Evolutionary conservation across 108 stramenopile species (phyloP).

Genomic region (Parmales sp.): DNA sequence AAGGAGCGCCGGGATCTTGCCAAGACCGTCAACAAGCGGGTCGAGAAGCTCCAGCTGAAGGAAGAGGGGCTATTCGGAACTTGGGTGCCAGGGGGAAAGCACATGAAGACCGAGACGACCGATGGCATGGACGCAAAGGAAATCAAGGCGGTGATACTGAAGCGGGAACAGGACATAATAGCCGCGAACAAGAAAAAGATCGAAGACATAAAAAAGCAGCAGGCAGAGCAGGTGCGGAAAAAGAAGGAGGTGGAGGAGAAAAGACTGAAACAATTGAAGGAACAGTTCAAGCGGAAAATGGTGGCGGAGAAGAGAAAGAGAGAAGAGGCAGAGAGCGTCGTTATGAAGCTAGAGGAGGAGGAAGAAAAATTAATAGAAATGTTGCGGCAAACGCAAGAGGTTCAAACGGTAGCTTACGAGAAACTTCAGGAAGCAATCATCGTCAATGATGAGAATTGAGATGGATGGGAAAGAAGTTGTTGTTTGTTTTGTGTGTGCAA

Average conservation of each 20-base stretch:
- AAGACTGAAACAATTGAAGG: not conserved
- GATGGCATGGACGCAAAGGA: not conserved
- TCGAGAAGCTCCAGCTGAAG: not conserved
- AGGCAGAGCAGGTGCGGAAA: not conserved
- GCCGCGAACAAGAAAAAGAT: not conserved
- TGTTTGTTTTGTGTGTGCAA: not conserved
- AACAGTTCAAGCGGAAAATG: slow-evolving; percentile 8
- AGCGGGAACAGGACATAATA: not conserved
- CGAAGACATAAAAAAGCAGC: slow-evolving; percentile 4
- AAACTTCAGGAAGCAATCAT: not conserved
- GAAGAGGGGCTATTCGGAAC: not conserved
- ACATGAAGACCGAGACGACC: not conserved
- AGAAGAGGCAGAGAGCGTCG: not conserved
- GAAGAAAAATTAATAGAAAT: not conserved
- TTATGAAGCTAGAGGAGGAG: not conserved
- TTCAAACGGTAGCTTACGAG: not conserved
- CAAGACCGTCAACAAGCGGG: not conserved
- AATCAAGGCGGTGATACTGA: not conserved
- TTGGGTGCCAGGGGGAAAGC: not conserved
- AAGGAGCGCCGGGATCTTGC: not conserved
- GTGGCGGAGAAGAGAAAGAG: not conserved
- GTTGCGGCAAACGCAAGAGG: not conserved
- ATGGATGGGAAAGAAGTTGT: not conserved
- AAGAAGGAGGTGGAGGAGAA: slow-evolving; percentile 5
- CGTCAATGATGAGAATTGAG: not conserved